Conservation (phyloP, 1,139 yeast genomes). For the Yamadazyma dushanensis region DNA sequence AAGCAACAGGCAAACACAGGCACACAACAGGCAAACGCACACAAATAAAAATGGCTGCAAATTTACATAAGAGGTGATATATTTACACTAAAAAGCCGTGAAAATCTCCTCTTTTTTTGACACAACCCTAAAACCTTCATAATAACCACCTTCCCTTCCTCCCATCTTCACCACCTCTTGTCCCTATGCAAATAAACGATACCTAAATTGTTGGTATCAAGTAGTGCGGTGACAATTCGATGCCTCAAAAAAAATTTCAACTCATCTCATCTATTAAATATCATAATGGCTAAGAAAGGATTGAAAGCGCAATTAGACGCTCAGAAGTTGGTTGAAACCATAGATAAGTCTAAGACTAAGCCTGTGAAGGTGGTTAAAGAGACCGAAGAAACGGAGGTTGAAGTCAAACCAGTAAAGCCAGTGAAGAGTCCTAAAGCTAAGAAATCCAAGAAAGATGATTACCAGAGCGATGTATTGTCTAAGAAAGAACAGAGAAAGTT, state of each 20-base stretch:
- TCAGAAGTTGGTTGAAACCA: slow-evolving; percentile 27
- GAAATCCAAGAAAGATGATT: slow-evolving; percentile 31
- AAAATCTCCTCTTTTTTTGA: too few relatives aligned
- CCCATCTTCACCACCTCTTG: too few relatives aligned
- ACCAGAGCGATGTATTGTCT: slow-evolving; percentile 50
- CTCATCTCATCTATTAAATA: slow-evolving; percentile 15
- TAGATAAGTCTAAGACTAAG: slow-evolving; percentile 28
- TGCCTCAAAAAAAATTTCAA: slow-evolving; percentile 1
- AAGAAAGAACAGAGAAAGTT: slow-evolving; percentile 66
- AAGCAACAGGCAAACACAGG: too few relatives aligned
- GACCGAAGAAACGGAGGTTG: slow-evolving; percentile 10
- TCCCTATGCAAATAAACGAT: too few relatives aligned
- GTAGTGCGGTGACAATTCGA: too few relatives aligned
- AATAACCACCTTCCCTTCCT: too few relatives aligned
- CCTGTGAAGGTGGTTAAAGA: slow-evolving; percentile 20
- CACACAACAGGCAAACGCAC: too few relatives aligned
- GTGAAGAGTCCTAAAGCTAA: slow-evolving; percentile 11
- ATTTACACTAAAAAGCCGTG: too few relatives aligned
- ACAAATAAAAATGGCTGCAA: too few relatives aligned
- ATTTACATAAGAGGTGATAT: too few relatives aligned
- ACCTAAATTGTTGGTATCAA: too few relatives aligned
- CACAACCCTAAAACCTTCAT: too few relatives aligned
- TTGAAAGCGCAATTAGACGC: slow-evolving; percentile 38
- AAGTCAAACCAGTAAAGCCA: slow-evolving; percentile 9
- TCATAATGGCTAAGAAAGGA: slow-evolving; percentile 33